phyloP scores from a whole-genome alignment of 2,329 filamentous ascomycete species.

The Davidsoniella neocaledoniae region DNA sequence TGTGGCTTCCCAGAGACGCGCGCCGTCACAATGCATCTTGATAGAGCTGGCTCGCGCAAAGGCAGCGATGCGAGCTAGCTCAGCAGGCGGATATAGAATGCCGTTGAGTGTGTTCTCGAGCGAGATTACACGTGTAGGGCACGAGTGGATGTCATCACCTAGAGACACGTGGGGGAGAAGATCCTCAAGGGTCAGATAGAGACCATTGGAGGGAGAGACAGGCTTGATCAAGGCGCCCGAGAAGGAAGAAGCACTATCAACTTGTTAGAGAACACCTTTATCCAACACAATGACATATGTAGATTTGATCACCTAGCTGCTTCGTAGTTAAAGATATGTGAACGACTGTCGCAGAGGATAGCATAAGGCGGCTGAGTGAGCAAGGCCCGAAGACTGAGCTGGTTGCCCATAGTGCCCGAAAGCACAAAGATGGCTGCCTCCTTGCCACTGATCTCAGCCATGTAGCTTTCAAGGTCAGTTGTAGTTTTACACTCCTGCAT shows the following conservation, averaged over 20 bases:
- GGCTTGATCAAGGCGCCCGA: slow-evolving; percentile 54
- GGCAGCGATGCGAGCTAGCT: slow-evolving; percentile 49
- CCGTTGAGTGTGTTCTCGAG: slow-evolving; percentile 78
- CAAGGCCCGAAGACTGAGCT: slow-evolving; percentile 63
- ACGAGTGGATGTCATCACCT: slow-evolving; percentile 55
- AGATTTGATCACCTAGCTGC: slow-evolving; percentile 36
- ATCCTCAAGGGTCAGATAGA: slow-evolving; percentile 62
- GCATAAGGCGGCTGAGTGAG: slow-evolving; percentile 64
- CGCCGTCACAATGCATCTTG: slow-evolving; percentile 62
- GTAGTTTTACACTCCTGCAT: slow-evolving; percentile 68
- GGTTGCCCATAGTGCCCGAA: slow-evolving; percentile 90
- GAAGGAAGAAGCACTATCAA: slow-evolving; percentile 45
- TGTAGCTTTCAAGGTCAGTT: slow-evolving; percentile 53
- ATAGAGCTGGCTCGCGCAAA: slow-evolving; percentile 52
- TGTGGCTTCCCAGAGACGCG: slow-evolving; percentile 67
- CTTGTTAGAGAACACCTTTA: background rate
- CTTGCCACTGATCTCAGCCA: slow-evolving; percentile 58
- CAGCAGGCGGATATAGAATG: slow-evolving; percentile 57
- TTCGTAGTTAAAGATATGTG: slow-evolving; percentile 58
- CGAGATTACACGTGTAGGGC: slow-evolving; percentile 65
- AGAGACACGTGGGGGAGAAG: slow-evolving; percentile 48
- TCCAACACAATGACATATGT: background rate
- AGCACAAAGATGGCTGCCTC: slow-evolving; percentile 66
- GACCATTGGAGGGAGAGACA: slow-evolving; percentile 51
- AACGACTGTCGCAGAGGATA: slow-evolving; percentile 61